Percentiles rank a stretch among this genome's conserved stretches.
Evolutionary conservation across 1,284 basidiomycete genomes (phyloP).

Genomic region (Testicularia cyperi): DNA sequence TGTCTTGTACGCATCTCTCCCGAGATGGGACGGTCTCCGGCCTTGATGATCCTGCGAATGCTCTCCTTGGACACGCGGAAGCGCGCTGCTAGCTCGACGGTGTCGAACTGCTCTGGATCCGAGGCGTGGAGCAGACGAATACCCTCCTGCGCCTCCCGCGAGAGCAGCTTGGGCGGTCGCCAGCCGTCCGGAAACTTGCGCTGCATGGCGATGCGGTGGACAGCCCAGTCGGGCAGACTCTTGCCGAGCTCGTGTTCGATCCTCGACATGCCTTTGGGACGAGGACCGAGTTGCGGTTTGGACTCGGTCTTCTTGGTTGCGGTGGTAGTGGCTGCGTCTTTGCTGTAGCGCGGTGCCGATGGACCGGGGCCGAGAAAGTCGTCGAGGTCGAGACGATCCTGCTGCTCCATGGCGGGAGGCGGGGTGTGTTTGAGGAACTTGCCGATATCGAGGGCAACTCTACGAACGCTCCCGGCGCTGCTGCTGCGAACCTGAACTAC

Average conservation of each 20-base stretch:
- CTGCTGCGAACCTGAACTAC: slow-evolving; percentile 50
- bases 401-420: slow-evolving; percentile 18
- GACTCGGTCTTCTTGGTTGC: slow-evolving; percentile 2
- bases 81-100: slow-evolving; percentile 31
- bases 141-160: slow-evolving; percentile 55
- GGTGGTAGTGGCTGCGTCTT: background rate
- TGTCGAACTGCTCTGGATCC: slow-evolving; percentile 51
- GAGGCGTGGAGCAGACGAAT: slow-evolving; percentile 45
- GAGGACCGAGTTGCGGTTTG: slow-evolving; percentile 9
- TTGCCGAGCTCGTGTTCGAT: slow-evolving; percentile 49
- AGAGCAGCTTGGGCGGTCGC: slow-evolving; percentile 53
- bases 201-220: slow-evolving; percentile 45
- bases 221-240: slow-evolving; percentile 43
- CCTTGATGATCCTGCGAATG: slow-evolving; percentile 50
- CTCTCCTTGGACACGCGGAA: slow-evolving; percentile 52
- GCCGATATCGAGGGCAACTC: slow-evolving; percentile 45
- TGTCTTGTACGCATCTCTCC: slow-evolving; percentile 26
- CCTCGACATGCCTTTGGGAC: slow-evolving; percentile 48
- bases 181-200: slow-evolving; percentile 53
- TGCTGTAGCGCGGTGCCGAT: slow-evolving; percentile 14
- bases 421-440: slow-evolving; percentile 30
- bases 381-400: slow-evolving; percentile 22
- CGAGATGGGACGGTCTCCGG: slow-evolving; percentile 24
- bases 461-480: slow-evolving; percentile 41
- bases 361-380: slow-evolving; percentile 40